Percentiles rank a stretch among this genome's conserved stretches.
phyloP scores from a whole-genome alignment of 2,329 filamentous ascomycete genomes.

The Verruconis gallopava region DNA sequence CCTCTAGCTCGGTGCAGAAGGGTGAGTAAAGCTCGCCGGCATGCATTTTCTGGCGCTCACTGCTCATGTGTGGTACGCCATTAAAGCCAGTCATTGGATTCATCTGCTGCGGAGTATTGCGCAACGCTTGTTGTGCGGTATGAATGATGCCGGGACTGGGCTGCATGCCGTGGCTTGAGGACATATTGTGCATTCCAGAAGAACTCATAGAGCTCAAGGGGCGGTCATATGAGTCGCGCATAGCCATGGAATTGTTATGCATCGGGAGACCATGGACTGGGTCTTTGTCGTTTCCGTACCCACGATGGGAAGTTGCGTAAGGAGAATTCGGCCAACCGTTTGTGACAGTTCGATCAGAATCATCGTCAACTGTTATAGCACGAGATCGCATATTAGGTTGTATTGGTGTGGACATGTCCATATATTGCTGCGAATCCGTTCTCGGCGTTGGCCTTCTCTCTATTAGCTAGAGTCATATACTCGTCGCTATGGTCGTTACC shows the following conservation, averaged over 20 bases:
- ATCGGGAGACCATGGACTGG: constrained; percentile 4
- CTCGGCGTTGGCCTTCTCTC: not conserved
- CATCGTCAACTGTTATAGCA: constrained; percentile 3
- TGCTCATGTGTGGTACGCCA: constrained; percentile 28
- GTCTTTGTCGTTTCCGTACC: not conserved
- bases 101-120: constrained; percentile 13
- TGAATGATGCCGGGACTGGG: constrained; percentile 35
- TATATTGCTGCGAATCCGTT: not conserved
- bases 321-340: constrained; percentile 5
- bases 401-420: not conserved
- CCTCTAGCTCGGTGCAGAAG: constrained; percentile 61
- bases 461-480: not conserved
- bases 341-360: constrained; percentile 5
- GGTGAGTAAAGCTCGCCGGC: constrained; percentile 66
- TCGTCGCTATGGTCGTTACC: not conserved
- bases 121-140: constrained; percentile 43
- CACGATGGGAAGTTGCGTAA: not conserved
- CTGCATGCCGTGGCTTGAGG: constrained; percentile 1
- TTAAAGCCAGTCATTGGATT: not conserved
- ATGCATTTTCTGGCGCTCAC: constrained; percentile 84
- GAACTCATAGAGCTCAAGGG: not conserved
- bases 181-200: constrained; percentile 1
- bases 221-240: constrained; percentile 9
- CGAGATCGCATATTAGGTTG: constrained; percentile 5
- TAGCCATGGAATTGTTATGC: not conserved